These are phyloP conservation scores for Cytospora chrysosperma DNA, from an alignment of 2,329 filamentous ascomycete genomes.

Conservation along the genomic window DNA sequence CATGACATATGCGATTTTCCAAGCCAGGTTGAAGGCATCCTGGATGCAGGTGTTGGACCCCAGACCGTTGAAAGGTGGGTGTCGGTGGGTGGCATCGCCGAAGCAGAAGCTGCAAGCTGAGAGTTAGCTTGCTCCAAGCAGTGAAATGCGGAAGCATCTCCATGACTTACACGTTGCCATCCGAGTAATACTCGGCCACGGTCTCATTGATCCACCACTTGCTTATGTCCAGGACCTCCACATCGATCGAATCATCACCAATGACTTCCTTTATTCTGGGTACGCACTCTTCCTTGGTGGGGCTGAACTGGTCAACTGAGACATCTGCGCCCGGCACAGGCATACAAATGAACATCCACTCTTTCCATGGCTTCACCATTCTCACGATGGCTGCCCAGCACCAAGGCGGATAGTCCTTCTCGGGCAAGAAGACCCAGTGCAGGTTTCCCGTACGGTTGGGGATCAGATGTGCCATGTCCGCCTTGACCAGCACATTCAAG, in stretches of 20 bases:
- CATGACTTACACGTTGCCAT: constrained; percentile 43
- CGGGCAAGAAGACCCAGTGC: constrained; percentile 59
- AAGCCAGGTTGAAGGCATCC: constrained; percentile 56
- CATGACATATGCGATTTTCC: constrained; percentile 52
- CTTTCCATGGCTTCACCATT: constrained; percentile 63
- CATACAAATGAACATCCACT: constrained; percentile 60
- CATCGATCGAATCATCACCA: constrained; percentile 50
- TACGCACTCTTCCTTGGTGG: constrained; percentile 47
- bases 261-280: constrained; percentile 49
- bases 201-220: constrained; percentile 63
- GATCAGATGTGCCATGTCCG: constrained; percentile 49
- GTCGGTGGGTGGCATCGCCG: constrained; percentile 58
- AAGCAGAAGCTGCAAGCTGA: constrained; percentile 46
- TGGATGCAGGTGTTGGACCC: constrained; percentile 60
- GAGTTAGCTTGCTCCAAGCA: constrained; percentile 21
- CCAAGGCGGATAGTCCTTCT: constrained; percentile 50
- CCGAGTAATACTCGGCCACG: constrained; percentile 55
- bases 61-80: constrained; percentile 57
- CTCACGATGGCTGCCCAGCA: constrained; percentile 50
- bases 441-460: constrained; percentile 54
- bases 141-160: too few species aligned
- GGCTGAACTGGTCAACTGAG: constrained; percentile 36
- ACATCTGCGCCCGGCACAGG: constrained; percentile 40
- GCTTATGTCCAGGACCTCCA: constrained; percentile 52
- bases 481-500: constrained; percentile 40